Base-by-base conservation (phyloP, 148 eudicot genomes). In the Arctostaphylos glauca region DNA sequence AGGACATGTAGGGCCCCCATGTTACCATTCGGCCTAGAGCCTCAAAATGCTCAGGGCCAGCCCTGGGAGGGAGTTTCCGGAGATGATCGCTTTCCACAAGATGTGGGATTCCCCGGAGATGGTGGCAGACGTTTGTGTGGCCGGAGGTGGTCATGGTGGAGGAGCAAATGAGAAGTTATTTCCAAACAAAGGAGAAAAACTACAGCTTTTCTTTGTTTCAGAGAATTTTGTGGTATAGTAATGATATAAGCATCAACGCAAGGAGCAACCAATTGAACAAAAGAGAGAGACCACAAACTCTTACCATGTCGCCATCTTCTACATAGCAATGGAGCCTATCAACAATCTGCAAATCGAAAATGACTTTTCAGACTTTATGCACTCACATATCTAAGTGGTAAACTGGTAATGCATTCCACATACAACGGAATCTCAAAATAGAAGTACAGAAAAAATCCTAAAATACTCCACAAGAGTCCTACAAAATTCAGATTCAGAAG, bases 291-390 rank as follows among this genome's bases (percentile, higher is more conserved):
- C n/a, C 44, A 75, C 14, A 60, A 74, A 38, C 6, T 59, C 90
- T 81, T 89, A 96, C 99, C 97, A 85, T 94, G 84, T 96, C 99
- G 49, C 88, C 95, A 77, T 88, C 90, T 82, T 89, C 87, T 76
- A 88, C 88, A 77, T 96, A 96, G 84, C 88, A 89, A 81, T 93
- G 97, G 60, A 96, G 89, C 84, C 83, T 86, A 59, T 94, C 93
- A 74, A 87, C 97, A 80, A 94, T 91, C 99, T 96, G 97, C 92
- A 88, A 9, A 46, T 5, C 13, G 48, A 50, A 84, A 74, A 74
- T 50, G 60, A 79, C 25, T 9, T 6, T 18, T 59, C 72, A 82
- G 80, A 25, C 25, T 67, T 55, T 55, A 50, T 77, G 58, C 9
- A 53, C 67, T 60, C 18, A 58, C n/a, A 12, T 16, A 25, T 62